Evolutionary conservation across 2,329 filamentous ascomycete species (phyloP).

Genomic region (Aspergillus sp.): DNA sequence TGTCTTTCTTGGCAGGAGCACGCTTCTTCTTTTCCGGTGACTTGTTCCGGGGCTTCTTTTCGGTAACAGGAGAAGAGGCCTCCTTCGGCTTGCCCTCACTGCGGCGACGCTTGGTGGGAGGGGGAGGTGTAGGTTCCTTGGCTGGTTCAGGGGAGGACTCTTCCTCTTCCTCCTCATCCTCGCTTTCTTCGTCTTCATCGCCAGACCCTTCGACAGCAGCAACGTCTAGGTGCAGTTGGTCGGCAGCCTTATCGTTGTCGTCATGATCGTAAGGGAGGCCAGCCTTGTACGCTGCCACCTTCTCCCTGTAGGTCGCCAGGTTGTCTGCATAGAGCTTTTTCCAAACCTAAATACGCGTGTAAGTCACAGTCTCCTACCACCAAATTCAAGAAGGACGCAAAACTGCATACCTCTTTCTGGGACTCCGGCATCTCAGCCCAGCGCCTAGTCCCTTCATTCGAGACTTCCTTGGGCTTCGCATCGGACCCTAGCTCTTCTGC

Average conservation of each 20-base stretch:
- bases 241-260: slow-evolving; percentile 42
- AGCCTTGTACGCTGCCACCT: slow-evolving; percentile 58
- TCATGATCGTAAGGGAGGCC: slow-evolving; percentile 46
- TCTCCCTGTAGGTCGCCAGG: slow-evolving; percentile 56
- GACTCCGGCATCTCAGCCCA: slow-evolving; percentile 75
- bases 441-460: slow-evolving; percentile 80
- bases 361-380: slow-evolving; percentile 3
- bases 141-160: slow-evolving; percentile 38
- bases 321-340: slow-evolving; percentile 59
- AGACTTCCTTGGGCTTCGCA: slow-evolving; percentile 80
- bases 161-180: slow-evolving; percentile 23
- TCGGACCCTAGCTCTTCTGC: slow-evolving; percentile 72
- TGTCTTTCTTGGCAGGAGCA: slow-evolving; percentile 24
- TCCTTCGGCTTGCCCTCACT: slow-evolving; percentile 40
- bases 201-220: slow-evolving; percentile 39
- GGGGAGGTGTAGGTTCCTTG: slow-evolving; percentile 45
- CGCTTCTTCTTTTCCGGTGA: slow-evolving; percentile 38
- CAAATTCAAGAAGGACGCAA: not conserved
- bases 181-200: slow-evolving; percentile 29
- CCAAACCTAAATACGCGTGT: slow-evolving; percentile 47
- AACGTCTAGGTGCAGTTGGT: slow-evolving; percentile 43
- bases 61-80: slow-evolving; percentile 20
- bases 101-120: slow-evolving; percentile 46
- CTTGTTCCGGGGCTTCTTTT: slow-evolving; percentile 21
- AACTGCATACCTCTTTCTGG: slow-evolving; percentile 65